phyloP scores from a whole-genome alignment of 2,329 filamentous ascomycete species.

The Rutstroemia sp. region DNA sequence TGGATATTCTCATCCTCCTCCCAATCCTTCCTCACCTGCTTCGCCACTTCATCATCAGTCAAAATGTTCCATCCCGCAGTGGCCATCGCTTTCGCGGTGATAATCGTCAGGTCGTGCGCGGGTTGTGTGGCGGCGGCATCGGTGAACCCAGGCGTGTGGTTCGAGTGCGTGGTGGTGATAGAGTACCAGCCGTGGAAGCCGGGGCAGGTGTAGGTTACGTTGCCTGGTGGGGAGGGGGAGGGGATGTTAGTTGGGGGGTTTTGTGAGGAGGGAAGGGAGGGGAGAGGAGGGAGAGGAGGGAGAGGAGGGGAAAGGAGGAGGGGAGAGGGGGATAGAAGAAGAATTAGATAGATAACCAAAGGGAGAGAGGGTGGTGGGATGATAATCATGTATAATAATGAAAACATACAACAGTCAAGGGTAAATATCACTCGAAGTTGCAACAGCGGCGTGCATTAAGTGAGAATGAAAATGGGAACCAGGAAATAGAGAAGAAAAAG shows the following conservation, averaged over 20 bases:
- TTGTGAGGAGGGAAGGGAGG: background rate
- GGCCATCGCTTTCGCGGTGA: conserved; percentile 28
- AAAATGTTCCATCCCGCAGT: conserved; percentile 42
- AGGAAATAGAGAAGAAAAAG: too few species aligned
- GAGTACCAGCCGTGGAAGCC: conserved; percentile 45
- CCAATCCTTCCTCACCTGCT: conserved; percentile 37
- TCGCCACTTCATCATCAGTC: conserved; percentile 34
- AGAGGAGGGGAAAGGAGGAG: background rate
- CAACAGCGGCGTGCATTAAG: background rate
- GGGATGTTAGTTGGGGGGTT: conserved; percentile 40
- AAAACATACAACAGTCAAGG: background rate
- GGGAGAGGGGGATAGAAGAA: too few species aligned
- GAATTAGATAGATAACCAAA: too few species aligned
- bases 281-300: background rate
- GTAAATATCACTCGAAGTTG: background rate
- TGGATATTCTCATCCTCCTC: conserved; percentile 14
- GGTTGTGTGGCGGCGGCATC: conserved; percentile 26
- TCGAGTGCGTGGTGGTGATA: conserved; percentile 40
- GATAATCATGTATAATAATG: background rate
- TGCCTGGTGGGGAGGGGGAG: conserved; percentile 44
- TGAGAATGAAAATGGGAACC: conserved; percentile 14
- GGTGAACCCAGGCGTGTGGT: conserved; percentile 43
- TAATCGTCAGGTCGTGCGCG: conserved; percentile 19
- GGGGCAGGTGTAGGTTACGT: conserved; percentile 51
- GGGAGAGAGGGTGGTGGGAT: background rate